Conservation (phyloP, 2,329 filamentous ascomycete species). For the Fusarium palustre region DNA sequence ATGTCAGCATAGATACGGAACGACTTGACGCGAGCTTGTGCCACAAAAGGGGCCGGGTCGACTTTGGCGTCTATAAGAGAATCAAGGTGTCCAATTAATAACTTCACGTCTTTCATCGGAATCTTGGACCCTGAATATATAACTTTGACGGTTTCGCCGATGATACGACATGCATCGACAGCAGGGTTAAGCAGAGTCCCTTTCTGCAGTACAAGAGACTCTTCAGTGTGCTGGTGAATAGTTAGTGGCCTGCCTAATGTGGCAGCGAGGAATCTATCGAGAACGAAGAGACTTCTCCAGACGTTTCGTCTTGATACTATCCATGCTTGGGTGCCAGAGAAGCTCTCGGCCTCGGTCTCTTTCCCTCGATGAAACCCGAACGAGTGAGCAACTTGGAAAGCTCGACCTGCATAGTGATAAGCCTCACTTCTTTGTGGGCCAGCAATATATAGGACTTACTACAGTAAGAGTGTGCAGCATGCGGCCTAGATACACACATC, state of each 20-base stretch:
- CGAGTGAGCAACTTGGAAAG: constrained; percentile 71
- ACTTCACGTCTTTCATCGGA: constrained; percentile 66
- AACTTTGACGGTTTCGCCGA: constrained; percentile 68
- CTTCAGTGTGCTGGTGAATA: constrained; percentile 71
- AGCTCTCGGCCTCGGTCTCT: constrained; percentile 67
- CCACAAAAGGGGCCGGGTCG: constrained; percentile 53
- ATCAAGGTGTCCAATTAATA: constrained; percentile 59
- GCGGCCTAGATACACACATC: constrained; percentile 70
- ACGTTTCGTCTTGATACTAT: constrained; percentile 64
- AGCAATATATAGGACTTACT: constrained; percentile 55
- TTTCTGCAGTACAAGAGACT: constrained; percentile 50
- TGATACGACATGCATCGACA: constrained; percentile 67
- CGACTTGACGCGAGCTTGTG: constrained; percentile 71
- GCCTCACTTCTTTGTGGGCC: not conserved
- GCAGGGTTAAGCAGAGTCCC: constrained; percentile 62
- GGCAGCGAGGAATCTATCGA: constrained; percentile 72
- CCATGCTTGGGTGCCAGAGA: constrained; percentile 55
- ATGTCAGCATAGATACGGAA: constrained; percentile 72
- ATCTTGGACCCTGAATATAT: constrained; percentile 71
- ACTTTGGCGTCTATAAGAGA: constrained; percentile 64
- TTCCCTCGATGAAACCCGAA: constrained; percentile 70
- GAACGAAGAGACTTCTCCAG: constrained; percentile 73
- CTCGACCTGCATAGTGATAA: constrained; percentile 62
- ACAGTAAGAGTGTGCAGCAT: constrained; percentile 71
- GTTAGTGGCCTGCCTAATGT: constrained; percentile 71